Percentiles rank a stretch among this genome's conserved stretches.
phyloP scores from a whole-genome alignment of 2,329 filamentous ascomycete species.

The Alternaria solani region DNA sequence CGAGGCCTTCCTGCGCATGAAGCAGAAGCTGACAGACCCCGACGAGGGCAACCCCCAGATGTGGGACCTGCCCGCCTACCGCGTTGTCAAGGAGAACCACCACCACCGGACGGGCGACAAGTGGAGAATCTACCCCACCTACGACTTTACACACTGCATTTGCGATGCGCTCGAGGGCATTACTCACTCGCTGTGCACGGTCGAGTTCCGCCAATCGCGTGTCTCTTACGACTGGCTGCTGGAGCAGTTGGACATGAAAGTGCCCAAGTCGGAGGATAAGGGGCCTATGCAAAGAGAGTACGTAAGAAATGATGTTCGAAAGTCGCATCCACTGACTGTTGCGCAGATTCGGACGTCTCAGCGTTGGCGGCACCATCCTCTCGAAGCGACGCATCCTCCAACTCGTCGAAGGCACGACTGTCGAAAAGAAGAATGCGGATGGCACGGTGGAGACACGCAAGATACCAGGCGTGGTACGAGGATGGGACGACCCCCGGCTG shows the following conservation, averaged over 20 bases:
- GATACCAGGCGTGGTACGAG: slow-evolving; percentile 70
- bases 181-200: slow-evolving; percentile 91
- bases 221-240: slow-evolving; percentile 93
- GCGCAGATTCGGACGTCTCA: slow-evolving; percentile 69
- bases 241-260: slow-evolving; percentile 80
- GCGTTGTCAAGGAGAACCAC: slow-evolving; percentile 75
- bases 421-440: slow-evolving; percentile 55
- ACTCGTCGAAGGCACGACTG: slow-evolving; percentile 72
- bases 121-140: slow-evolving; percentile 95
- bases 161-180: slow-evolving; percentile 93
- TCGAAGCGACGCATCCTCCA: slow-evolving; percentile 85
- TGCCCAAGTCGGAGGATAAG: slow-evolving; percentile 64
- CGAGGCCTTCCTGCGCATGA: slow-evolving; percentile 90
- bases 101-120: slow-evolving; percentile 82
- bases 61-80: slow-evolving; percentile 95
- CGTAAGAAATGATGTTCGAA: slow-evolving; percentile 11
- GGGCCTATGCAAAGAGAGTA: slow-evolving; percentile 88
- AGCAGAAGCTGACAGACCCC: slow-evolving; percentile 72
- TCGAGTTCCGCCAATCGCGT: slow-evolving; percentile 85
- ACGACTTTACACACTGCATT: slow-evolving; percentile 90
- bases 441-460: slow-evolving; percentile 49
- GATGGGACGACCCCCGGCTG: slow-evolving; percentile 90
- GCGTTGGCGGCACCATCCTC: slow-evolving; percentile 83
- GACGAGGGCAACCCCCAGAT: slow-evolving; percentile 87
- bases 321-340: slow-evolving; percentile 12